Base-by-base conservation (phyloP, 345 rosid species). In the Barbarea vulgaris region DNA sequence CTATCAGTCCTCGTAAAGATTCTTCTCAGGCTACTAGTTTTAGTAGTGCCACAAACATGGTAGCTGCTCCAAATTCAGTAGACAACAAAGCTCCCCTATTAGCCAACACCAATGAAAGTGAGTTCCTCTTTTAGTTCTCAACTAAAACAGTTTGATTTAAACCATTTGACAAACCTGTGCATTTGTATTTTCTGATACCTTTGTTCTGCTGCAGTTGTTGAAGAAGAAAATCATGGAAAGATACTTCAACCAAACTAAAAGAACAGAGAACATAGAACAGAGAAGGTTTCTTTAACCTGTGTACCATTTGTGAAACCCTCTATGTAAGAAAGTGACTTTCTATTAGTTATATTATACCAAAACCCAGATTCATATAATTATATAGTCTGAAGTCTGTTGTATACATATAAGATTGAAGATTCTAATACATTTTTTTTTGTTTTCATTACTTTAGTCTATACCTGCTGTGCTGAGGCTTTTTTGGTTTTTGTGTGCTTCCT, bases 191-290 rank as follows among this genome's bases (percentile, higher is more conserved):
- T 58, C 57, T 58, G 41, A 72, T 77, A 6, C 15, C 0, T 27
- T 9, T 65, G 28, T 33, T 15, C 42, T 60, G n/a, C 15, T 54
- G 81, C 79, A 87, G 91, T 76, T 67, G 75, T 54, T 42, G 90
- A 84, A 71, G 93, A 84, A 81, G 84, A 84, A 67, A 83, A 54
- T 48, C 79, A 69, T 61, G 93, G 87, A 75, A 84, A 86, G 85
- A 69, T 84, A 55, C 91, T 88, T 42, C 93, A 90, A 73, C 44
- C 85, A 56, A 90, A 89, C 79, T 87, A 81, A 87, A 78, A 52
- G n/a, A 51, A 48, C 56, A 69, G 7, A 73, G 70, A 63, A 15
- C n/a, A n/a, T n/a, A n/a, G n/a, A 51, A 48, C 56, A 69, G 7
- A 73, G 70, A 63, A 15, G 3, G 17, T 70, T 41, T 70, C 25